A percentile compares a stretch with the other conserved stretches of the same genome.
Evolutionary conservation across 2,329 filamentous ascomycete species (phyloP).

Genomic region (Colletotrichum sansevieriae): DNA sequence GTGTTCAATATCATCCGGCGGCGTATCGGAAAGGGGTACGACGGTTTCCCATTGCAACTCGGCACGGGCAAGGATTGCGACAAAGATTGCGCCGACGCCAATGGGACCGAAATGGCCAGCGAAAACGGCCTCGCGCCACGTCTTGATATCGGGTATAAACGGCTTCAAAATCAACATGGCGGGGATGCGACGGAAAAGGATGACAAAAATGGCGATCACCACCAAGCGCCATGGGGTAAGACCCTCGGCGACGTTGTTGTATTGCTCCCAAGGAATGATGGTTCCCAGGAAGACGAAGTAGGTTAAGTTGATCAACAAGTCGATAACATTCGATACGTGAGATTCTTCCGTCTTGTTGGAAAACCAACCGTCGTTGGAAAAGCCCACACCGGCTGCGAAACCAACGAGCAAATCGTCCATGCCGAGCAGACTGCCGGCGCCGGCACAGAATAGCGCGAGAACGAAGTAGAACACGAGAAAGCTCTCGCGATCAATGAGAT

Average conservation of each 20-base stretch:
- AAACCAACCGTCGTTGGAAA: slow-evolving; percentile 99
- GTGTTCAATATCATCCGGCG: slow-evolving; percentile 66
- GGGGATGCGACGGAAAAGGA: slow-evolving; percentile 95
- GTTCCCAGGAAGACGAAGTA: slow-evolving; percentile 99
- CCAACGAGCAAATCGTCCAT: slow-evolving; percentile 95
- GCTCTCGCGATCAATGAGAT: slow-evolving; percentile 94
- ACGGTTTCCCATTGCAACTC: slow-evolving; percentile 84
- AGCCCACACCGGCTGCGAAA: slow-evolving; percentile 96
- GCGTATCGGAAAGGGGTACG: slow-evolving; percentile 77
- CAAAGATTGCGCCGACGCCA: slow-evolving; percentile 95
- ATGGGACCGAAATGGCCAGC: slow-evolving; percentile 98
- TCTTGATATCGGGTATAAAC: slow-evolving; percentile 95
- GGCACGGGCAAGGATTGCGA: slow-evolving; percentile 92
- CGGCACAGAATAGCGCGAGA: slow-evolving; percentile 93
- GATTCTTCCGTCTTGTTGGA: slow-evolving; percentile 98
- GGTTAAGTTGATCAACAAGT: slow-evolving; percentile 93
- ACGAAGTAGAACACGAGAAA: slow-evolving; percentile 99
- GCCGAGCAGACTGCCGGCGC: slow-evolving; percentile 90
- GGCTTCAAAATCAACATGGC: slow-evolving; percentile 94
- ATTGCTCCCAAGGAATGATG: slow-evolving; percentile 96
- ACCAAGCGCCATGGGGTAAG: slow-evolving; percentile 89
- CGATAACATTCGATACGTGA: slow-evolving; percentile 99
- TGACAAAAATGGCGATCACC: slow-evolving; percentile 93
- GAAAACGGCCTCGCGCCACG: slow-evolving; percentile 96
- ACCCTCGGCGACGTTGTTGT: slow-evolving; percentile 80